Base-by-base conservation (phyloP, 768 basidiomycete genomes). In the Tremella yokohamensis region DNA sequence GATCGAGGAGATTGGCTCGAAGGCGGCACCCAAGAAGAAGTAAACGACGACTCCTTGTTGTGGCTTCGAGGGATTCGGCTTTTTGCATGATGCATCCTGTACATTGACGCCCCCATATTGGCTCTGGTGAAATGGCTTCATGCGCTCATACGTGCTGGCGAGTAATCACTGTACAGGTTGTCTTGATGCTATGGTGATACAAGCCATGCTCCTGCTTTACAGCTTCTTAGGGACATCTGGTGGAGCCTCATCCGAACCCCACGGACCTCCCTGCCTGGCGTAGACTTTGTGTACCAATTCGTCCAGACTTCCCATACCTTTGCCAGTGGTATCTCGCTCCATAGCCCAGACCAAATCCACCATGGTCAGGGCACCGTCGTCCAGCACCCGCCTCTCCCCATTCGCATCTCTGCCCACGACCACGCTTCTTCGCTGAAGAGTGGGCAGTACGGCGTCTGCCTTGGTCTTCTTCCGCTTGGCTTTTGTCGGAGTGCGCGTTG, bases 21-120 rank as follows among this genome's bases (percentile, higher is more conserved):
- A 68, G 62, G 53, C 70, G 45, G 62, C 70, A 49, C 68, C 72
- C 53, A 73, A 73, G 67, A 76, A 76, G 74, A 75, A 75, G 67
- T 76, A 76, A 64, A 63, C 34, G 22, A 34, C 29, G 29, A 34
- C 29, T 34, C 29, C 29, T 34, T 34, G 29, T 34, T 45, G 42
- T 45, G 42, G 22, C 42, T 45, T 16, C 42, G n/a, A 22, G 42
- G n/a, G 42, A 22, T n/a, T 45, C 42, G n/a, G n/a, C n/a, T n/a
- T 22, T 45, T 45, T 15, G 42, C 42, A 45, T 45, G 42, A 45
- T 45, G 42, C 42, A 45, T 45, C 22, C 42, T 45, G 42, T 45
- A 45, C 42, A 45, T 45, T 22, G 42, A 34, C 29, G 29, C 29
- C 29, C 29, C 6, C 29, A 6, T 11, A 34, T 4, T 11, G 6